Conservation (phyloP, 2,329 filamentous ascomycete genomes). For the Periconia sp. region DNA sequence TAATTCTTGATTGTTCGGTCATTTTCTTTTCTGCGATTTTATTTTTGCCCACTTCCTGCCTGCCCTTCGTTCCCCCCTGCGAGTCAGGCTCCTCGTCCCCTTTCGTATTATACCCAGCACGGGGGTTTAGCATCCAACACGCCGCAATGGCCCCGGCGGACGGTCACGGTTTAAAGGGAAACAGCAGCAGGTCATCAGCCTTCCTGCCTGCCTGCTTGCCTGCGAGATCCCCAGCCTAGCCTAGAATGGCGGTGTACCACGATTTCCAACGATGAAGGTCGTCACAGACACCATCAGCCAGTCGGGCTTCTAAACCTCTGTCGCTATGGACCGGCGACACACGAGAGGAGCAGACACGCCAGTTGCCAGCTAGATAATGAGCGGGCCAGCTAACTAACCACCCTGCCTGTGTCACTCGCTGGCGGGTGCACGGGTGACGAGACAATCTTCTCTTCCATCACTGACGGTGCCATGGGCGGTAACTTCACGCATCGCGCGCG, state of each 20-base stretch:
- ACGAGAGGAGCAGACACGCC: background rate
- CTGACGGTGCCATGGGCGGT: too few relatives aligned
- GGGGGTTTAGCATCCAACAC: background rate
- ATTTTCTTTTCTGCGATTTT: too few relatives aligned
- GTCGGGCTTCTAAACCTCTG: too few relatives aligned
- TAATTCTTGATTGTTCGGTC: background rate
- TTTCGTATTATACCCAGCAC: background rate
- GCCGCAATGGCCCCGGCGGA: background rate
- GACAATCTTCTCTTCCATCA: too few relatives aligned
- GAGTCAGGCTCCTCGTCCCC: background rate
- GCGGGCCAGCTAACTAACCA: background rate
- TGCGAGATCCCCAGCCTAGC: background rate
- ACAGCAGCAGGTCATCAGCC: background rate
- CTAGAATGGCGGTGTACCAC: background rate
- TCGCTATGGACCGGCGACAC: too few relatives aligned
- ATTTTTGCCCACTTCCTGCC: too few relatives aligned
- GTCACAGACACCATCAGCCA: too few relatives aligned
- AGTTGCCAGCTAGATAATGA: background rate
- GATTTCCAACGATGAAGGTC: background rate
- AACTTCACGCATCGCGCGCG: too few relatives aligned
- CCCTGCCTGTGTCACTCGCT: background rate
- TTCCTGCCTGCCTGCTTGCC: too few relatives aligned
- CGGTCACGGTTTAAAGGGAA: too few relatives aligned
- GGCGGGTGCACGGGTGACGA: background rate
- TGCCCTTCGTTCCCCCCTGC: background rate